A percentile compares a stretch with the other conserved stretches of the same genome.
Conservation (phyloP, 306 rosid species). For the Acacia melanoxylon region DNA sequence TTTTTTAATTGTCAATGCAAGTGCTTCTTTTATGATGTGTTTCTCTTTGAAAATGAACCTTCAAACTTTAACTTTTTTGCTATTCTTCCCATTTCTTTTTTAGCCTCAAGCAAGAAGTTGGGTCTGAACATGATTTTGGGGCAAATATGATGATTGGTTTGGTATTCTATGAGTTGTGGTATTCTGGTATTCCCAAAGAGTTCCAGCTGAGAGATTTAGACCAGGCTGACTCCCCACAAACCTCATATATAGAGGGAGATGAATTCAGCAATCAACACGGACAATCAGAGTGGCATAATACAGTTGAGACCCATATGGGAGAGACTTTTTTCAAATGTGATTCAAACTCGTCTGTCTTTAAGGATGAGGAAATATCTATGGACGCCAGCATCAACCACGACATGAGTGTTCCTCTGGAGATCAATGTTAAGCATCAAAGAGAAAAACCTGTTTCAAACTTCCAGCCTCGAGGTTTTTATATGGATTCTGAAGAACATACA, state of each 20-base stretch:
- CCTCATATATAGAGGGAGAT: constrained; percentile 34
- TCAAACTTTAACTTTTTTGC: not conserved
- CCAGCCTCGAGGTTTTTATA: constrained; percentile 51
- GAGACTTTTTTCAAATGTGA: constrained; percentile 34
- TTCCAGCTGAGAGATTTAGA: constrained; percentile 57
- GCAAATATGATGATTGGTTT: constrained; percentile 65
- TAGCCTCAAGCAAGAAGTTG: constrained; percentile 63
- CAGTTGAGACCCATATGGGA: constrained; percentile 49
- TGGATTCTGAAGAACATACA: constrained; percentile 46
- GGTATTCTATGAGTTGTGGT: constrained; percentile 70
- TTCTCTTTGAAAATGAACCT: constrained; percentile 22
- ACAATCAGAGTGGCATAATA: constrained; percentile 43
- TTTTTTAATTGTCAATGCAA: constrained; percentile 10
- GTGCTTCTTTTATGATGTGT: constrained; percentile 23
- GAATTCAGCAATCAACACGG: constrained; percentile 29
- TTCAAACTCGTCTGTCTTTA: constrained; percentile 68
- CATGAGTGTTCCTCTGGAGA: constrained; percentile 31
- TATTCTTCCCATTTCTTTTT: not conserved
- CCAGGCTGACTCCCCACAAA: constrained; percentile 37
- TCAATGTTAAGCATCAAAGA: constrained; percentile 34
- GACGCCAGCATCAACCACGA: constrained; percentile 28
- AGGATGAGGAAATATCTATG: constrained; percentile 33
- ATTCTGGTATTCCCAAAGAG: constrained; percentile 62
- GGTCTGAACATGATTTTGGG: constrained; percentile 44
- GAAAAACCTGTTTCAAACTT: constrained; percentile 38